Evolutionary conservation across 2,329 filamentous ascomycete species (phyloP), one percentile per base, ranked within the genome.

Genomic region (Drechslera avenae): DNA sequence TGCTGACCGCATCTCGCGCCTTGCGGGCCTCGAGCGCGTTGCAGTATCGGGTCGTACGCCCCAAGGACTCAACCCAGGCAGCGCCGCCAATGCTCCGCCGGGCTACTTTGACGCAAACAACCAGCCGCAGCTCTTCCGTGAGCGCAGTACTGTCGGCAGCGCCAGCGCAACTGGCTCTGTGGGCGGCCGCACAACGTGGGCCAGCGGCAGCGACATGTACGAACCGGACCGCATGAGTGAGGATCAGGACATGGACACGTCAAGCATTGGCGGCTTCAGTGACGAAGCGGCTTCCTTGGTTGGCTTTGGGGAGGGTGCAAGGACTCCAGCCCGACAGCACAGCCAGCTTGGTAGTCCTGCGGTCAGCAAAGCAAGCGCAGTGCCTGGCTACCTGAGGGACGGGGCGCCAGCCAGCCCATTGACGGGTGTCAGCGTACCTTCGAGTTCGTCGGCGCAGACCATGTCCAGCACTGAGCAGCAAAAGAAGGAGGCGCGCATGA

Each of bases 1-100:
- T 62, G 91, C 91, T 57, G 92, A 97, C 75, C 91, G 93, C 67
- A 97, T 97, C 74, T 96, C 91, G 35, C 91, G 93, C 42, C 86
- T 97, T 17, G 90, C 92, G 10, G 93, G 93, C n/a, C 84, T 97
- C 31, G 91, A 96, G 73, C 86, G 90, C 49, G 87, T 97, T 50
- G 87, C 89, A 13, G 89, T 90, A n/a, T 81, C 88, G 35, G 86
- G 89, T 55, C 79, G 83, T 23, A 75, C 74, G 54, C 66, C 72
- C 9, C 57, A 73, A 54, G 61, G 79, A 33, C 71, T 78, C 71
- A 54, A 79, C 71, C 47, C 83, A 78, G 74, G 83, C 40, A 60
- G 57, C 23, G 61, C 64, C 26, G 64, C 55, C 54, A 68, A 71
- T 50, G 69, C 72, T 55, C 70, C 71, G 10, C 53, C 82, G 79